Evolutionary conservation across 768 basidiomycete genomes (phyloP).

Genomic region (Scleroderma citrinum): DNA sequence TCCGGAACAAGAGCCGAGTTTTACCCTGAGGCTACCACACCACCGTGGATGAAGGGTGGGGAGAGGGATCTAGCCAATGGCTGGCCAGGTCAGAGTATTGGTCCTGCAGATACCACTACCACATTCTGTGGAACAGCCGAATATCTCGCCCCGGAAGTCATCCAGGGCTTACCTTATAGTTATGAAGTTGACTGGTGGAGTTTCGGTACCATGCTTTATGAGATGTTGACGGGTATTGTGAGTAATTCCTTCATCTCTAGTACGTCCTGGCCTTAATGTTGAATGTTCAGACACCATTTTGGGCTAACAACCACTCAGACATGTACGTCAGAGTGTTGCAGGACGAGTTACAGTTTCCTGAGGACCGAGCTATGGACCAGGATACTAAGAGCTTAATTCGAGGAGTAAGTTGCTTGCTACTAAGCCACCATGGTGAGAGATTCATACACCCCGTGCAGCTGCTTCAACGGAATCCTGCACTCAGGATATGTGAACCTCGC

Average conservation of each 20-base stretch:
- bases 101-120: slow-evolving; percentile 59
- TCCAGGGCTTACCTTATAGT: slow-evolving; percentile 82
- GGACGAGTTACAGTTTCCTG: slow-evolving; percentile 85
- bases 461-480: slow-evolving; percentile 85
- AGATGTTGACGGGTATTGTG: slow-evolving; percentile 95
- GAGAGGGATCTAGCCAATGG: slow-evolving; percentile 45
- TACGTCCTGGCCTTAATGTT: slow-evolving; percentile 12
- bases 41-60: slow-evolving; percentile 75
- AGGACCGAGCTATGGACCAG: slow-evolving; percentile 87
- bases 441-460: slow-evolving; percentile 45
- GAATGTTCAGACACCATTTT: slow-evolving; percentile 71
- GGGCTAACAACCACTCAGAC: slow-evolving; percentile 88
- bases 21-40: slow-evolving; percentile 43
- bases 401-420: slow-evolving; percentile 53
- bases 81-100: slow-evolving; percentile 51
- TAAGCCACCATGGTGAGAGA: not conserved
- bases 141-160: slow-evolving; percentile 95
- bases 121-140: slow-evolving; percentile 97
- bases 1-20: slow-evolving; percentile 48
- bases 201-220: slow-evolving; percentile 95
- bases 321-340: slow-evolving; percentile 93
- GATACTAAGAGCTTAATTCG: slow-evolving; percentile 95
- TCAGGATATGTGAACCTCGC: slow-evolving; percentile 88
- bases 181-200: slow-evolving; percentile 99
- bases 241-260: slow-evolving; percentile 33